Evolutionary conservation across 805 yeast species (phyloP).

Genomic region (Zygosaccharomyces bisporus): DNA sequence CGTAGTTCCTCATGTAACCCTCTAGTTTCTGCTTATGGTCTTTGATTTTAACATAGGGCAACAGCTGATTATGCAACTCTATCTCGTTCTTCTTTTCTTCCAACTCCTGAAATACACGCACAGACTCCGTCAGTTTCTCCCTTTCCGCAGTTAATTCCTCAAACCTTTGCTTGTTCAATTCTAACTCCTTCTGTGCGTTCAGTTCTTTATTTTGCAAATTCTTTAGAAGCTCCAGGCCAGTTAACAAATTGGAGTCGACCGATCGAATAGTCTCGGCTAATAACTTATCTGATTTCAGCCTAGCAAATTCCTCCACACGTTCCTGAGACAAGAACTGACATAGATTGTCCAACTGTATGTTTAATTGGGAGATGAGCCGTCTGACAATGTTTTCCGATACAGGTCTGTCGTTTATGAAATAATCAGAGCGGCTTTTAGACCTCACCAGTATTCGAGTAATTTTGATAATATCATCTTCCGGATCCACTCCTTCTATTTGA

Average conservation of each 20-base stretch:
- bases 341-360: slow-evolving; percentile 83
- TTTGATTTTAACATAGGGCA: slow-evolving; percentile 48
- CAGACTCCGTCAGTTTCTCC: slow-evolving; percentile 45
- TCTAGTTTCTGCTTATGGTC: slow-evolving; percentile 36
- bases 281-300: slow-evolving; percentile 68
- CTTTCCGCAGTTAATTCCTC: slow-evolving; percentile 37
- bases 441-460: slow-evolving; percentile 45
- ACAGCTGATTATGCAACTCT: slow-evolving; percentile 43
- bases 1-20: slow-evolving; percentile 28
- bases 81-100: slow-evolving; percentile 46
- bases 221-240: slow-evolving; percentile 55
- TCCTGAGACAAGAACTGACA: slow-evolving; percentile 97
- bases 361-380: slow-evolving; percentile 44
- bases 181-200: slow-evolving; percentile 38
- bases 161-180: slow-evolving; percentile 31
- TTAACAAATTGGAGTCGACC: slow-evolving; percentile 57
- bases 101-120: slow-evolving; percentile 45
- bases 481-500: slow-evolving; percentile 26
- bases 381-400: slow-evolving; percentile 46
- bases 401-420: slow-evolving; percentile 45
- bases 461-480: slow-evolving; percentile 29
- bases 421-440: slow-evolving; percentile 46
- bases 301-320: slow-evolving; percentile 88
- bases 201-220: slow-evolving; percentile 45
- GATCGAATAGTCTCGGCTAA: slow-evolving; percentile 78